Percentiles rank a stretch among this genome's conserved stretches.
These are phyloP conservation scores for Yarrowia deformans DNA, from an alignment of 805 yeast species.

Conservation along the genomic window DNA sequence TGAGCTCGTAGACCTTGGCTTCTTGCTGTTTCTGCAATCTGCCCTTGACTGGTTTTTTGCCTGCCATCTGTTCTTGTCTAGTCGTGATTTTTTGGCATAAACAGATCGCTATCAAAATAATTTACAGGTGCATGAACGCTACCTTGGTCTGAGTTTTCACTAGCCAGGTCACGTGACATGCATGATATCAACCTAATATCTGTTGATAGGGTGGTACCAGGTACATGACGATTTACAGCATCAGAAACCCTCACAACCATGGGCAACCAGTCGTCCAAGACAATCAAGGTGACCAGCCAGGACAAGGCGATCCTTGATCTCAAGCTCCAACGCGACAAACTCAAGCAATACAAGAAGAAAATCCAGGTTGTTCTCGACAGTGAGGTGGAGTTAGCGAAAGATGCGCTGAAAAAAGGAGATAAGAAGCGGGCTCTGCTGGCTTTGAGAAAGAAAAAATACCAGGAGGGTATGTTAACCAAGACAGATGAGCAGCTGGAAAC, in stretches of 20 bases:
- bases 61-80: conserved; percentile 18
- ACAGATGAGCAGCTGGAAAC: conserved; percentile 81
- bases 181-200: conserved; percentile 7
- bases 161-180: conserved; percentile 23
- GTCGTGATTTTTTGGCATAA: not conserved
- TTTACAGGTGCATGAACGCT: conserved; percentile 27
- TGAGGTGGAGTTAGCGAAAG: conserved; percentile 68
- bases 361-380: conserved; percentile 63
- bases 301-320: conserved; percentile 87
- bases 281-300: conserved; percentile 70
- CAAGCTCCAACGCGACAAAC: conserved; percentile 85
- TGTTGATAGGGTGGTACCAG: not conserved
- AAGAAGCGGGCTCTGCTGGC: conserved; percentile 70
- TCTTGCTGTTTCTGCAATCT: conserved; percentile 28
- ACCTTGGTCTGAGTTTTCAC: conserved; percentile 7
- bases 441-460: conserved; percentile 80
- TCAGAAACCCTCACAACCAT: conserved; percentile 44
- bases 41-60: conserved; percentile 27
- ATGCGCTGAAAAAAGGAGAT: conserved; percentile 61
- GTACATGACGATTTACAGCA: not conserved
- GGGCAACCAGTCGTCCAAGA: conserved; percentile 49
- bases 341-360: conserved; percentile 72
- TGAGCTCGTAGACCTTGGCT: conserved; percentile 26
- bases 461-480: conserved; percentile 70
- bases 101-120: conserved; percentile 28